Conservation (phyloP, 2,329 filamentous ascomycete species). For the Chaetomium sp. region DNA sequence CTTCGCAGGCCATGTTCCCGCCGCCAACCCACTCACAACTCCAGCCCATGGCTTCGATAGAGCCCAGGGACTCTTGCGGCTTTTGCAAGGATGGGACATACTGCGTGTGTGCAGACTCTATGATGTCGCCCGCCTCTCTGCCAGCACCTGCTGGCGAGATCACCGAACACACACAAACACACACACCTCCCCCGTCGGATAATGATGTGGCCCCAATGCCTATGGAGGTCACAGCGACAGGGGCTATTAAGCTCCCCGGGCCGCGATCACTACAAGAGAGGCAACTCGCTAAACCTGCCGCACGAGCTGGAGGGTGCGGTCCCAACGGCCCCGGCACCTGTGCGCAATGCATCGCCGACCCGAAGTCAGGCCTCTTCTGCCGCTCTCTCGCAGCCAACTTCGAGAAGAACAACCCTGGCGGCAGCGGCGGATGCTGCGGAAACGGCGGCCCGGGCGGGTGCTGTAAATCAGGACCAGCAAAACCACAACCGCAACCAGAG, state of each 20-base stretch:
- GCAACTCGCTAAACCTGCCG: constrained; percentile 34
- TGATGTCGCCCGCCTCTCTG: constrained; percentile 36
- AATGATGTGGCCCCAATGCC: constrained; percentile 59
- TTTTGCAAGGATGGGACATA: constrained; percentile 83
- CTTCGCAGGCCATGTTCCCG: constrained; percentile 38
- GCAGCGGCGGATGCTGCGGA: constrained; percentile 61
- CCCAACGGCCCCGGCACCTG: constrained; percentile 76
- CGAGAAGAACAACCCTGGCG: constrained; percentile 41
- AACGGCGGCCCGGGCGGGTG: constrained; percentile 63
- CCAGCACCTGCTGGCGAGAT: constrained; percentile 45
- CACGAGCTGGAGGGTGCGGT: constrained; percentile 52
- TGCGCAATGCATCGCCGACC: constrained; percentile 74
- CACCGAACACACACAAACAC: constrained; percentile 50
- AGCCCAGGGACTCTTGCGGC: constrained; percentile 70
- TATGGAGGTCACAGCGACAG: constrained; percentile 62
- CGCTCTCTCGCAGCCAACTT: constrained; percentile 73
- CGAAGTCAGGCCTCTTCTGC: constrained; percentile 80
- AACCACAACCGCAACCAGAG: background rate
- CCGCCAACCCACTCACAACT: constrained; percentile 37
- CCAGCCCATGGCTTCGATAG: constrained; percentile 43
- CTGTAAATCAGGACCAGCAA: constrained; percentile 56
- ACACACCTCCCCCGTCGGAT: constrained; percentile 63
- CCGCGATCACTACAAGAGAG: constrained; percentile 38
- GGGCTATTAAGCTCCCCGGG: constrained; percentile 62
- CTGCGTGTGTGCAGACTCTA: constrained; percentile 73